Evolutionary conservation across 2,329 filamentous ascomycete genomes (phyloP).

Genomic region (Magnaporthiopsis rhizophila): DNA sequence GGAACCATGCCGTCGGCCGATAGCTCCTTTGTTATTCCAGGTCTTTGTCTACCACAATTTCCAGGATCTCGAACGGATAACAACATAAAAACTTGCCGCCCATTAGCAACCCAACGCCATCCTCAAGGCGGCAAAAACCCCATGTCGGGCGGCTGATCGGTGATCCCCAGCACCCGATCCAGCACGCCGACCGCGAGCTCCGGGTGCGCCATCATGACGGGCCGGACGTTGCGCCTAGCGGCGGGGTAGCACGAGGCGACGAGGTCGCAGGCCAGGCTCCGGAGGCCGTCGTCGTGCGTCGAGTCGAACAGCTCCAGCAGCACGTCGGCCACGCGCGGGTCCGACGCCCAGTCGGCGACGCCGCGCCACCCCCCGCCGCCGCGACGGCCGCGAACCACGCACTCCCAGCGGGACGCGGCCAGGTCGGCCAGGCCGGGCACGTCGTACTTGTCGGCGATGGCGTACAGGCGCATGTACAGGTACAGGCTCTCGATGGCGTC

Average conservation of each 20-base stretch:
- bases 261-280: neutral
- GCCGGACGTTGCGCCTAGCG: neutral
- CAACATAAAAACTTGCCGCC: too few species aligned
- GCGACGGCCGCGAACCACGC: neutral
- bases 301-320: slow-evolving; percentile 2
- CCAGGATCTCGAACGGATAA: too few species aligned
- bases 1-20: too few species aligned
- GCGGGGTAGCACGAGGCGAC: slow-evolving; percentile 2
- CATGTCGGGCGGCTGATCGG: neutral
- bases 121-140: neutral
- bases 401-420: neutral
- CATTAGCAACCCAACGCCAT: too few species aligned
- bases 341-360: neutral
- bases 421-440: slow-evolving; percentile 13
- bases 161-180: neutral
- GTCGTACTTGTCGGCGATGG: slow-evolving; percentile 29
- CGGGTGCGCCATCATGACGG: slow-evolving; percentile 2
- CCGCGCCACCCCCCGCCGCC: neutral
- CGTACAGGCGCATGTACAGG: slow-evolving; percentile 20
- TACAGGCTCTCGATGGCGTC: slow-evolving; percentile 10
- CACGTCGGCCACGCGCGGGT: slow-evolving; percentile 3
- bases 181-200: slow-evolving; percentile 3
- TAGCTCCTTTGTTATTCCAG: too few species aligned
- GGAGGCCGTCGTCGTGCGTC: slow-evolving; percentile 2
- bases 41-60: too few species aligned